Conservation (phyloP, 345 rosid species). For the Toxicodendron radicans region DNA sequence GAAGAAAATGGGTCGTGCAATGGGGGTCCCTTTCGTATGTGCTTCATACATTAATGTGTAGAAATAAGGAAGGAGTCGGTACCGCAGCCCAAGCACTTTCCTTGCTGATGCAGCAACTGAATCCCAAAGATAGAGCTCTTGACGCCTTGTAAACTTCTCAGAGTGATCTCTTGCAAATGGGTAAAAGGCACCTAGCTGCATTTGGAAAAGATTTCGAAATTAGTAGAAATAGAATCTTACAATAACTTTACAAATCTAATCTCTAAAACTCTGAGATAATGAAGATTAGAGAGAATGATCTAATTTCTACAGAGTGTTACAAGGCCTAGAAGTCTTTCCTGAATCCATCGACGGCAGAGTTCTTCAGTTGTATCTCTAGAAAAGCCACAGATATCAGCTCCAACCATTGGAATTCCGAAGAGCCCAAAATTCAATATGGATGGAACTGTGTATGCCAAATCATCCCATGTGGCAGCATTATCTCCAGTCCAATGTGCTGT, state of each 20-base stretch:
- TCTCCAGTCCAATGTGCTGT: slow-evolving; percentile 16
- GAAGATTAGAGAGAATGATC: neutral
- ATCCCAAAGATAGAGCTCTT: slow-evolving; percentile 6
- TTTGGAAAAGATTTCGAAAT: neutral
- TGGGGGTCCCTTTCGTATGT: slow-evolving; percentile 4
- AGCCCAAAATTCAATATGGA: slow-evolving; percentile 14
- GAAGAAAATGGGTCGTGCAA: neutral
- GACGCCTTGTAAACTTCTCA: neutral
- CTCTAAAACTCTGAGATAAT: no score
- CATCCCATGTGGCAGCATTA: slow-evolving; percentile 9
- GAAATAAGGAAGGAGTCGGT: slow-evolving; percentile 1
- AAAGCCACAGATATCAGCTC: slow-evolving; percentile 14
- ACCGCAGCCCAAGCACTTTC: slow-evolving; percentile 8
- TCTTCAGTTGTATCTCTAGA: neutral
- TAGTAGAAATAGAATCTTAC: neutral
- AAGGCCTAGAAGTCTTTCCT: neutral
- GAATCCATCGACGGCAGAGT: slow-evolving; percentile 13
- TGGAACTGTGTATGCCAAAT: slow-evolving; percentile 4
- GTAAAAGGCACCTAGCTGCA: slow-evolving; percentile 8
- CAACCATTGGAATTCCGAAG: slow-evolving; percentile 47
- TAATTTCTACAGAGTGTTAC: neutral
- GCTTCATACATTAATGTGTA: slow-evolving; percentile 38
- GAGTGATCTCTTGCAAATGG: slow-evolving; percentile 8
- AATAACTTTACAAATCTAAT: no score
- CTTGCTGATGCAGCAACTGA: neutral